Percentiles rank a stretch among this genome's conserved stretches.
Conservation (phyloP, 1,139 yeast genomes). For the Suhomyces bolitotheri region DNA sequence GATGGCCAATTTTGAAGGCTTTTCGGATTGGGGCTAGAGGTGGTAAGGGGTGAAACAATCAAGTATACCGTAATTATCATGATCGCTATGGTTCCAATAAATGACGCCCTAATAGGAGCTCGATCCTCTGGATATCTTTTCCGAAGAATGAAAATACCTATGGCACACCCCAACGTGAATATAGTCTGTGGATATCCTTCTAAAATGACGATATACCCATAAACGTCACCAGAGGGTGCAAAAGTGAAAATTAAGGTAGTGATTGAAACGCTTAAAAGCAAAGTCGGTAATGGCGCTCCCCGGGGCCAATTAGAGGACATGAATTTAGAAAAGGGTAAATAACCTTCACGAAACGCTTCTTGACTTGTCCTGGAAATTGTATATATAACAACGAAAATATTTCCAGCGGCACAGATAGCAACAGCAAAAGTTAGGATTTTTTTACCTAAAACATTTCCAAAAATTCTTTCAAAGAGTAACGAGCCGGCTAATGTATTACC, state of each 20-base stretch:
- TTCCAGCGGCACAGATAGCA: conserved; percentile 62
- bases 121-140: conserved; percentile 43
- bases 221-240: conserved; percentile 78
- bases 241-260: conserved; percentile 50
- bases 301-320: conserved; percentile 60
- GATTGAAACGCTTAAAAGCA: conserved; percentile 36
- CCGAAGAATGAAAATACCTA: conserved; percentile 55
- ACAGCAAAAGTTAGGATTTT: conserved; percentile 55
- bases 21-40: conserved; percentile 39
- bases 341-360: conserved; percentile 65
- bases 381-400: conserved; percentile 61
- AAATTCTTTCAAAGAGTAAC: conserved; percentile 53
- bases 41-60: conserved; percentile 49
- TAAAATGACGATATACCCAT: conserved; percentile 69
- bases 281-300: conserved; percentile 56
- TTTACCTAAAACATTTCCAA: conserved; percentile 54
- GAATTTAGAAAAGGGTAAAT: conserved; percentile 50
- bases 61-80: conserved; percentile 42
- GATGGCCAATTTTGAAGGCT: conserved; percentile 54
- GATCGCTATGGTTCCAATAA: conserved; percentile 45
- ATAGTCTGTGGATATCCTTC: conserved; percentile 70
- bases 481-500: conserved; percentile 64
- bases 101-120: conserved; percentile 52
- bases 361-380: conserved; percentile 62
- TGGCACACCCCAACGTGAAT: conserved; percentile 48